A percentile compares a stretch with the other conserved stretches of the same genome.
These are phyloP conservation scores for Hypoxylon crocopeplum DNA, from an alignment of 495 filamentous ascomycete genomes.

Conservation along the genomic window DNA sequence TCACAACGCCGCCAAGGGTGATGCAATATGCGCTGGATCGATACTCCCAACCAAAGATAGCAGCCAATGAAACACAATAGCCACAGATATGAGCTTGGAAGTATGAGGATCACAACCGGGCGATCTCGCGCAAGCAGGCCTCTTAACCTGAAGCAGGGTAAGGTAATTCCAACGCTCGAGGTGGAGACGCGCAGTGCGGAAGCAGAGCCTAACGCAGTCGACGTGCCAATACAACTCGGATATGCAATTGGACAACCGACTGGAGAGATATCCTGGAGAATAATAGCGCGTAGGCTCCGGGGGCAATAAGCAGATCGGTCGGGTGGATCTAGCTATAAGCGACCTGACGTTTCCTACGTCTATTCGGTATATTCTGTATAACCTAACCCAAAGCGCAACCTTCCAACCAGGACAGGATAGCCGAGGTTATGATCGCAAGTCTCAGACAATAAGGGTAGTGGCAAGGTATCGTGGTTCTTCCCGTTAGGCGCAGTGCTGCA, in stretches of 20 bases:
- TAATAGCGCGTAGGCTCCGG: slow-evolving; percentile 8
- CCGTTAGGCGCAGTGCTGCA: not conserved
- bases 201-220: slow-evolving; percentile 9
- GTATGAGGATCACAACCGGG: slow-evolving; percentile 9
- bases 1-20: slow-evolving; percentile 3
- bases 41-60: not conserved
- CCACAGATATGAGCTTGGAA: not conserved
- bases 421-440: not conserved
- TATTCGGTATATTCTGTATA: not conserved
- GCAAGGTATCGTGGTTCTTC: not conserved
- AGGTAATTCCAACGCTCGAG: slow-evolving; percentile 4
- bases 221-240: slow-evolving; percentile 6
- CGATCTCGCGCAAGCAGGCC: slow-evolving; percentile 11
- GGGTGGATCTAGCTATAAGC: slow-evolving; percentile 18
- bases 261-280: slow-evolving; percentile 6
- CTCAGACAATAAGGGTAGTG: not conserved
- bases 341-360: not conserved
- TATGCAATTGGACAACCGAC: slow-evolving; percentile 5
- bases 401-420: not conserved
- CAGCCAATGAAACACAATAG: slow-evolving; percentile 21
- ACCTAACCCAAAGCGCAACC: not conserved
- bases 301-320: slow-evolving; percentile 6
- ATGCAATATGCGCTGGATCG: slow-evolving; percentile 9
- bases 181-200: slow-evolving; percentile 12
- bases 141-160: not conserved